These are phyloP conservation scores for Xylaria multiplex DNA, from an alignment of 2,329 filamentous ascomycete species.

Conservation along the genomic window DNA sequence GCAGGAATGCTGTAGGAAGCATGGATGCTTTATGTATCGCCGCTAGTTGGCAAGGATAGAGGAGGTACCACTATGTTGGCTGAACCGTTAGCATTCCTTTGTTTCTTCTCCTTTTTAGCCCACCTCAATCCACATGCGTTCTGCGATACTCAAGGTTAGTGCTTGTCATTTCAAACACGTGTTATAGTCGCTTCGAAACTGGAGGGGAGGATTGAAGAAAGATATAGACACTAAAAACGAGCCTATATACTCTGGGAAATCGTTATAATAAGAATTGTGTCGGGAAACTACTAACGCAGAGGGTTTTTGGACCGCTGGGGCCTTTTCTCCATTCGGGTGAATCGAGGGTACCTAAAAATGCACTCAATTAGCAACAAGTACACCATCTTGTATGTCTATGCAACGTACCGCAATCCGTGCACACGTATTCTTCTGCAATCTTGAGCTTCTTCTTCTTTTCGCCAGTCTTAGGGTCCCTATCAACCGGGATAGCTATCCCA, in stretches of 20 bases:
- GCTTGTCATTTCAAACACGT: neutral
- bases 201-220: neutral
- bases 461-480: slow-evolving; percentile 75
- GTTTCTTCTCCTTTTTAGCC: slow-evolving; percentile 86
- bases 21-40: slow-evolving; percentile 25
- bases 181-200: neutral
- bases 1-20: neutral
- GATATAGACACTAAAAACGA: neutral
- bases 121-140: slow-evolving; percentile 88
- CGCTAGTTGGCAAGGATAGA: slow-evolving; percentile 20
- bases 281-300: slow-evolving; percentile 63
- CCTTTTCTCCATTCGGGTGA: slow-evolving; percentile 97
- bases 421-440: slow-evolving; percentile 87
- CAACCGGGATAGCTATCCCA: slow-evolving; percentile 83
- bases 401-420: slow-evolving; percentile 84
- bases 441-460: slow-evolving; percentile 93
- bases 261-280: neutral
- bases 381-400: neutral
- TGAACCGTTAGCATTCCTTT: slow-evolving; percentile 53
- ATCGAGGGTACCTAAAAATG: slow-evolving; percentile 74
- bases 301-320: slow-evolving; percentile 88
- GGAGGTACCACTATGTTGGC: slow-evolving; percentile 19
- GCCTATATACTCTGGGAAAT: neutral
- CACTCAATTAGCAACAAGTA: slow-evolving; percentile 26
- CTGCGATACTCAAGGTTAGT: neutral